Base-by-base conservation (phyloP, 805 yeast species). In the Pichia gijzeniarum region DNA sequence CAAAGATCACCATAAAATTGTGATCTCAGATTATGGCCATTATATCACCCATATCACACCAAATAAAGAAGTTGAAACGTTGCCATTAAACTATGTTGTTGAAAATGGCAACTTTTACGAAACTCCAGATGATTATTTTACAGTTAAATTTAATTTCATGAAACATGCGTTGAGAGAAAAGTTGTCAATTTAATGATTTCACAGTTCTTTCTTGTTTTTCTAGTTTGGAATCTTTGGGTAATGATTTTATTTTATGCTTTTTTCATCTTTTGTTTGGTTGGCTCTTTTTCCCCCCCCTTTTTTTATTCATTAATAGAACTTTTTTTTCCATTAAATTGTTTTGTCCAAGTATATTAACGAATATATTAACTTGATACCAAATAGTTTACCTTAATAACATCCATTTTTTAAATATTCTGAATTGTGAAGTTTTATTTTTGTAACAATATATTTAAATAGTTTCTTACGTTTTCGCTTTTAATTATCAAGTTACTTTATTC, bases 1-100 rank as follows among this genome's bases (percentile, higher is more conserved):
- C 68, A 84, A 84, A 62, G 98, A 93, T 66, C 99, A 93, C 60
- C 90, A 85, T 65, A 93, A 93, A 66, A 68, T 90, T 45, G 81
- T 95, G 48, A 63, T 91, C 34, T 83, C 90, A 37, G 82, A 82
- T 54, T 71, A 77, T 45, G 97, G 96, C 19, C 72, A 76, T 49
- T 78, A 79, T 38, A 74, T 91, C 17, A 85, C 95, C 22, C 88
- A 88, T 56, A 81, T 91, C 43, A 85, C 90, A 3, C 90, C 93
- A 33, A 73, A 76, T 47, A 78, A 87, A 58, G 77, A 77, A 45
- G 80, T 85, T 44, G 80, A 79, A 60, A 82, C 91, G 2, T 77
- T 76, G 53, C 80, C 82, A 31, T 58, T 77, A 45, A 67, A 69
- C 18, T 71, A 71, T 41, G 70, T 73, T 9, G 52, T 80, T 58